Conservation (phyloP, 257 asterid genomes). For the Penstemon eatonii region DNA sequence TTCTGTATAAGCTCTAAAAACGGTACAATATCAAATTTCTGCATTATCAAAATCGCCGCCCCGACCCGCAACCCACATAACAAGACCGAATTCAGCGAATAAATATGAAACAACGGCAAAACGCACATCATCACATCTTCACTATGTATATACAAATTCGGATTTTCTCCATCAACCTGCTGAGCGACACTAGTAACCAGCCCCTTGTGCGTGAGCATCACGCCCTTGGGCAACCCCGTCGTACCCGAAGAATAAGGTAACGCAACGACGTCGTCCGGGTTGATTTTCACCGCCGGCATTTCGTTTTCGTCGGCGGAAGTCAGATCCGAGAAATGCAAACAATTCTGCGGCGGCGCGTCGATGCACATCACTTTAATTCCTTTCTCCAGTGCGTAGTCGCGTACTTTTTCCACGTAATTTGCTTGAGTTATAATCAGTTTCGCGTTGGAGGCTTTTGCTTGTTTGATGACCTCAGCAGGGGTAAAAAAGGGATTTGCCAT, state of each 20-base stretch:
- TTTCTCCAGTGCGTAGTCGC: constrained; percentile 42
- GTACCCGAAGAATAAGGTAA: constrained; percentile 96
- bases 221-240: constrained; percentile 92
- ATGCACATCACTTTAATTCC: constrained; percentile 47
- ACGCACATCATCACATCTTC: constrained; percentile 79
- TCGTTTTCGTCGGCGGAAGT: constrained; percentile 45
- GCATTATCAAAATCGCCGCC: constrained; percentile 73
- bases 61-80: constrained; percentile 90
- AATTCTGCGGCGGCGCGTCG: constrained; percentile 48
- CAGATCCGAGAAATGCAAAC: constrained; percentile 54
- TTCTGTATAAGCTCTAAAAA: constrained; percentile 71
- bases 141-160: constrained; percentile 65
- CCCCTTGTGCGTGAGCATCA: constrained; percentile 86
- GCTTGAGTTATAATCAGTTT: constrained; percentile 60
- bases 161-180: constrained; percentile 89
- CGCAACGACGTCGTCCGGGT: constrained; percentile 74
- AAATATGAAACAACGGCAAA: constrained; percentile 76
- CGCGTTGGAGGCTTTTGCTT: constrained; percentile 62
- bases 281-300: constrained; percentile 52
- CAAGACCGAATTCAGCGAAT: constrained; percentile 63
- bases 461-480: constrained; percentile 64
- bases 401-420: constrained; percentile 49
- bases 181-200: constrained; percentile 85
- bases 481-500: constrained; percentile 86
- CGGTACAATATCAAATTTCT: constrained; percentile 67